phyloP scores from a whole-genome alignment of 345 rosid genomes.

The Eucalyptus shirleyi region DNA sequence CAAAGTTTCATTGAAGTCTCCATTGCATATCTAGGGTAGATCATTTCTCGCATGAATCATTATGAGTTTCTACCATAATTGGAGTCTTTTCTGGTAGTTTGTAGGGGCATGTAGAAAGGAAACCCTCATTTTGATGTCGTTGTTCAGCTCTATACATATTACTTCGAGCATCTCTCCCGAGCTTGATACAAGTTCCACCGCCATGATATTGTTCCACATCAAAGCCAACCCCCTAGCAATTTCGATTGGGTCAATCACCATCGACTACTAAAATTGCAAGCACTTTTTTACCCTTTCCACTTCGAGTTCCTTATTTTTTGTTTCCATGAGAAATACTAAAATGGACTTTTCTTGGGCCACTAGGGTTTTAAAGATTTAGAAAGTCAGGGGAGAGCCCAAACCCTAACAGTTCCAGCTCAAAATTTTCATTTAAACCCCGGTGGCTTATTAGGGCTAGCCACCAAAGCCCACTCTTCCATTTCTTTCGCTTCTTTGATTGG shows the following conservation, averaged over 20 bases:
- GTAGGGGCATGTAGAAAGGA: neutral
- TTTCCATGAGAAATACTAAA: too few relatives aligned
- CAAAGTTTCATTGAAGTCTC: neutral
- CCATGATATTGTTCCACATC: neutral
- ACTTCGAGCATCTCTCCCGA: too few relatives aligned
- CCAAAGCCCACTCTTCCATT: neutral
- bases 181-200: too few relatives aligned
- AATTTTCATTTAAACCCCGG: too few relatives aligned
- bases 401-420: neutral
- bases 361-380: fast-evolving
- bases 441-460: neutral
- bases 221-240: fast-evolving
- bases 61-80: too few relatives aligned
- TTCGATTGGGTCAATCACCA: neutral
- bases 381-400: neutral
- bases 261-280: too few relatives aligned
- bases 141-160: too few relatives aligned
- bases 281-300: neutral
- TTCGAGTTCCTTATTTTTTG: neutral
- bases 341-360: too few relatives aligned
- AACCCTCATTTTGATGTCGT: too few relatives aligned
- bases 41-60: too few relatives aligned
- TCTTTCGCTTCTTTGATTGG: too few relatives aligned
- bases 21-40: neutral
- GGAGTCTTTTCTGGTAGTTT: too few relatives aligned